phyloP scores from a whole-genome alignment of 2,329 filamentous ascomycete genomes.

The Alternaria solani region DNA sequence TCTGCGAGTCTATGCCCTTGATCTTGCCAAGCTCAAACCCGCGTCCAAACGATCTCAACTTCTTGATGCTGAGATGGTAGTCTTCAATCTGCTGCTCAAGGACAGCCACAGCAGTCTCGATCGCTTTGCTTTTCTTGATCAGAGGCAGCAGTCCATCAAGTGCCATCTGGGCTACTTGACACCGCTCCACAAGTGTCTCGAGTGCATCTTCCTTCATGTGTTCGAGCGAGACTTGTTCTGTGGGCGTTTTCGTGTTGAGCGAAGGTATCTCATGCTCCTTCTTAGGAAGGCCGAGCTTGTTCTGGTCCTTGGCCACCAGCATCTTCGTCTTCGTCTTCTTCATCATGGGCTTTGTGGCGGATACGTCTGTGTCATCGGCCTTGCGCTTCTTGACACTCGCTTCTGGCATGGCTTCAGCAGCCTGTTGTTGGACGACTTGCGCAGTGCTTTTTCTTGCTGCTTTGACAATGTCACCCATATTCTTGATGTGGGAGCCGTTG shows the following conservation, averaged over 20 bases:
- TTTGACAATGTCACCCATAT: no score
- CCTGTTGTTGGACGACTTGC: background rate
- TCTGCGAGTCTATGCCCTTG: background rate
- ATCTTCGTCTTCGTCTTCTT: background rate
- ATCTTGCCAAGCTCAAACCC: background rate
- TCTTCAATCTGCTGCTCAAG: constrained; percentile 1
- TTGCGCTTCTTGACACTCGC: background rate
- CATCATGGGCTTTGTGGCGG: no score
- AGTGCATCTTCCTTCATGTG: background rate
- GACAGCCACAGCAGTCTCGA: background rate
- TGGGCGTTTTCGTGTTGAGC: background rate
- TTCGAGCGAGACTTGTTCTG: background rate
- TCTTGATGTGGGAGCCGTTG: no score
- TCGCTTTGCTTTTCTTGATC: background rate
- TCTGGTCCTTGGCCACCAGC: no score
- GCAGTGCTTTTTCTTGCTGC: no score
- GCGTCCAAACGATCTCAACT: background rate
- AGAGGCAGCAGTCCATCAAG: background rate
- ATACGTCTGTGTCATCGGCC: background rate
- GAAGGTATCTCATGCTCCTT: no score
- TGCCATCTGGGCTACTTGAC: background rate
- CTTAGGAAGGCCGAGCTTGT: no score
- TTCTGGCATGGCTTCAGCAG: no score
- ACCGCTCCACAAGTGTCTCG: background rate
- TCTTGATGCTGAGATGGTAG: background rate